These are phyloP conservation scores for Elsinoe fawcettii DNA, from an alignment of 2,329 filamentous ascomycete species.

Conservation along the genomic window DNA sequence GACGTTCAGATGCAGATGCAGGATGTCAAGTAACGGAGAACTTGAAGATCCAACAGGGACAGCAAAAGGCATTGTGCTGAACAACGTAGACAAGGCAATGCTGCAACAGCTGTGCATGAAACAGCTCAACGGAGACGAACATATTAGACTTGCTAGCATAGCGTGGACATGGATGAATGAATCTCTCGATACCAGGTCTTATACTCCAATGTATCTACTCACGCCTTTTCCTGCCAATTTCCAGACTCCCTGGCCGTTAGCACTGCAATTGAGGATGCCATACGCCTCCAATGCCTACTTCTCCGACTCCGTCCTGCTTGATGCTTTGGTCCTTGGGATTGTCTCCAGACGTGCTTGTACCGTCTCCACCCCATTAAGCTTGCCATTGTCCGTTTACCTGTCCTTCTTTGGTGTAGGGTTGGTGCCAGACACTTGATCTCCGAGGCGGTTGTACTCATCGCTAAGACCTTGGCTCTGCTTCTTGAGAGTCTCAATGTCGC, in stretches of 20 bases:
- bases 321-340: neutral
- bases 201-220: neutral
- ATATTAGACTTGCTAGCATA: constrained; percentile 1
- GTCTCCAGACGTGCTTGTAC: neutral
- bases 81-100: too few species aligned
- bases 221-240: neutral
- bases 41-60: too few species aligned
- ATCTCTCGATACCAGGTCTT: neutral
- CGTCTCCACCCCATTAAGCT: neutral
- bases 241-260: neutral
- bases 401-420: constrained; percentile 49
- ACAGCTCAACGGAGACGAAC: neutral
- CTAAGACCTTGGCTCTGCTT: constrained; percentile 81
- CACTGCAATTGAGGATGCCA: neutral
- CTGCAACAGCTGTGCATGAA: too few species aligned
- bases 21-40: constrained; percentile 17
- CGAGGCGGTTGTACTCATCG: constrained; percentile 76
- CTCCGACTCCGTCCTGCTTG: neutral
- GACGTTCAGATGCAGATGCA: constrained; percentile 19
- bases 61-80: too few species aligned
- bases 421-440: constrained; percentile 67
- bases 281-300: neutral
- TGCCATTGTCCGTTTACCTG: constrained; percentile 34
- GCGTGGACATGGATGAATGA: neutral
- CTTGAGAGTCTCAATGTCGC: constrained; percentile 79